Evolutionary conservation across 306 rosid species (phyloP).

Genomic region (Prunus campanulata): DNA sequence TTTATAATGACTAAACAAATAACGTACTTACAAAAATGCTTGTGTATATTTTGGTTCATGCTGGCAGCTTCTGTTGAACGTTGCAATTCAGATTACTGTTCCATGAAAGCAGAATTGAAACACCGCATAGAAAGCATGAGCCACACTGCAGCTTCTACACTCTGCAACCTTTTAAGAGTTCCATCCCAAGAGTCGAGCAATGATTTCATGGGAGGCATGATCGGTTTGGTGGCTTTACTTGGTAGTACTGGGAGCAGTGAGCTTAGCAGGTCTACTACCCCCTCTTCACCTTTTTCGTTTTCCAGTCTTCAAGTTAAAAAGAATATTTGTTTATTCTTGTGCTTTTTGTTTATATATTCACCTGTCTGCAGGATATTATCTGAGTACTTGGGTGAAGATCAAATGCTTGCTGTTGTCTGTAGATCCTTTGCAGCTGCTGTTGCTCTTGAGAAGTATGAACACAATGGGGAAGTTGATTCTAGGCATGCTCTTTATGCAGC

Average conservation of each 20-base stretch:
- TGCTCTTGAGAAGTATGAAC: constrained; percentile 41
- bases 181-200: constrained; percentile 6
- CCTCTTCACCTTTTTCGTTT: background rate
- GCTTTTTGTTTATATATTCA: background rate
- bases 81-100: background rate
- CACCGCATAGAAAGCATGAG: constrained; percentile 30
- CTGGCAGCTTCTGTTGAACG: constrained; percentile 27
- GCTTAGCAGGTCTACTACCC: constrained; percentile 56
- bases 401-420: constrained; percentile 56
- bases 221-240: constrained; percentile 60
- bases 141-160: constrained; percentile 40
- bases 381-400: constrained; percentile 64
- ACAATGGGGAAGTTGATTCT: constrained; percentile 40
- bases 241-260: constrained; percentile 44
- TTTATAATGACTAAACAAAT: background rate
- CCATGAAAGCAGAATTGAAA: constrained; percentile 35
- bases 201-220: constrained; percentile 34
- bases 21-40: background rate
- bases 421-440: constrained; percentile 41
- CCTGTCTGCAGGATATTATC: constrained; percentile 45
- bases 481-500: constrained; percentile 36
- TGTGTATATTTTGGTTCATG: background rate
- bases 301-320: background rate
- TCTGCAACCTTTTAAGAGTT: constrained; percentile 24
- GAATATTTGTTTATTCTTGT: background rate